These are phyloP conservation scores for Entomortierella lignicola DNA, from an alignment of 192 early-diverging fungal genomes.

Conservation along the genomic window DNA sequence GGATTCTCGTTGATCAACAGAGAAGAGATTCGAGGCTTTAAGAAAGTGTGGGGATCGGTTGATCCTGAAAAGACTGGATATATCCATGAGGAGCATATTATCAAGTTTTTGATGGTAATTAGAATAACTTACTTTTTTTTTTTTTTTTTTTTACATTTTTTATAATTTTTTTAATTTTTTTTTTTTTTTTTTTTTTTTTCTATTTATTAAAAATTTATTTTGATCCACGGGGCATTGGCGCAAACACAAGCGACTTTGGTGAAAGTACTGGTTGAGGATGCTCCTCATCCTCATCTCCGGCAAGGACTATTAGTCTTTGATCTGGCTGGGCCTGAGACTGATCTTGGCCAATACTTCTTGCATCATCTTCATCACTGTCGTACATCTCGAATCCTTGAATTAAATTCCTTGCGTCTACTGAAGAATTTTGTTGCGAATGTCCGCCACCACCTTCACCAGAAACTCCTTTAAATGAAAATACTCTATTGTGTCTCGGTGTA, in stretches of 20 bases:
- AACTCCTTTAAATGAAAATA: constrained; percentile 37
- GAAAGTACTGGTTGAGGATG: constrained; percentile 8
- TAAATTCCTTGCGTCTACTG: constrained; percentile 28
- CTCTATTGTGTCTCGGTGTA: constrained; percentile 26
- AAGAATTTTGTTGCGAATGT: constrained; percentile 13
- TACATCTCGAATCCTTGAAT: constrained; percentile 51
- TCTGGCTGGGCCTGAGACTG: constrained; percentile 19
- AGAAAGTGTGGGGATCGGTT: constrained; percentile 62
- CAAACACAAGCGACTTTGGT: constrained; percentile 30
- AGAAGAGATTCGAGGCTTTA: constrained; percentile 70
- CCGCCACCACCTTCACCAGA: constrained; percentile 4
- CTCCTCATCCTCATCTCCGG: neutral
- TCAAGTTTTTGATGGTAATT: constrained; percentile 65
- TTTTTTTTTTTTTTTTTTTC: neutral
- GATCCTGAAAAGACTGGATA: constrained; percentile 62
- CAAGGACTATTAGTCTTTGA: neutral
- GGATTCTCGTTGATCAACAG: constrained; percentile 67
- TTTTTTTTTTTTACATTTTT: too few species aligned
- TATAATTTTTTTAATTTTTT: neutral
- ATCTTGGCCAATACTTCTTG: neutral
- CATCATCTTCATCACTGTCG: constrained; percentile 46
- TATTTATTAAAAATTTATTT: constrained; percentile 5
- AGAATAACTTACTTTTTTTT: too few species aligned
- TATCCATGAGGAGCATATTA: constrained; percentile 59
- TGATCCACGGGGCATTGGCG: constrained; percentile 1